Conservation (phyloP, 2,329 filamentous ascomycete genomes). For the Mycocentrospora acerina region DNA sequence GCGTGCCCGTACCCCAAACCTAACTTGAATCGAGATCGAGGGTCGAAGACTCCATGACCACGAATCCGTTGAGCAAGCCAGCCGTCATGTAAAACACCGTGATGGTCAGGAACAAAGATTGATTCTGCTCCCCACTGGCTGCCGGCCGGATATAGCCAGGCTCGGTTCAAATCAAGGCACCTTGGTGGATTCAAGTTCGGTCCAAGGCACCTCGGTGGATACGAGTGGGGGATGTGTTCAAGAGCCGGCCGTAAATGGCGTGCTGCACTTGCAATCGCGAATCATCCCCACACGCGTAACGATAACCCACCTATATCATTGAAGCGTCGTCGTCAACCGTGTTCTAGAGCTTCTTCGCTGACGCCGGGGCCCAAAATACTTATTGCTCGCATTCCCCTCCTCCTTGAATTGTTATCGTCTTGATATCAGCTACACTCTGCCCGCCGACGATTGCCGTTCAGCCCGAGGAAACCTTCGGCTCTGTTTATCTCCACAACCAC, state of each 20-base stretch:
- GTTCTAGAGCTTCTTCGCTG: conserved; percentile 27
- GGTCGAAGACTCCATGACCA: conserved; percentile 6
- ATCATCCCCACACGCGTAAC: conserved; percentile 28
- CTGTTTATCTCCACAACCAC: conserved; percentile 12
- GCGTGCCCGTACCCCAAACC: conserved; percentile 8
- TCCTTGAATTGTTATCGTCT: conserved; percentile 13
- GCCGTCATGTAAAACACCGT: conserved; percentile 23
- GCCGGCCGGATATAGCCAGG: conserved; percentile 2
- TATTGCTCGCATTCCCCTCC: conserved; percentile 20
- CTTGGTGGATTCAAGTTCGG: conserved; percentile 21
- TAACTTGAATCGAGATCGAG: conserved; percentile 9
- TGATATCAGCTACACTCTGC: conserved; percentile 12
- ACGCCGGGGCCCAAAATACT: conserved; percentile 22
- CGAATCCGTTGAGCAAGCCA: conserved; percentile 23
- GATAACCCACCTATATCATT: conserved; percentile 25
- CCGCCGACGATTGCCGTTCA: conserved; percentile 34
- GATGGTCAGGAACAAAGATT: conserved; percentile 17
- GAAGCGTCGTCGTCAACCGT: conserved; percentile 24
- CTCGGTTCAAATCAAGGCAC: conserved; percentile 7
- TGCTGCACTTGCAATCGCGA: conserved; percentile 37
- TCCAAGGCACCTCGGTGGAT: conserved; percentile 18
- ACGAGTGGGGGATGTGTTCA: conserved; percentile 16
- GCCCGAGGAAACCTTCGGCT: conserved; percentile 37
- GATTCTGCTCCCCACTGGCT: conserved; percentile 8
- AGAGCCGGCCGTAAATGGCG: conserved; percentile 37